Evolutionary conservation across 108 stramenopile species (phyloP), one percentile per base, ranked within the genome.

Genomic region (Craspedostauros australis): DNA sequence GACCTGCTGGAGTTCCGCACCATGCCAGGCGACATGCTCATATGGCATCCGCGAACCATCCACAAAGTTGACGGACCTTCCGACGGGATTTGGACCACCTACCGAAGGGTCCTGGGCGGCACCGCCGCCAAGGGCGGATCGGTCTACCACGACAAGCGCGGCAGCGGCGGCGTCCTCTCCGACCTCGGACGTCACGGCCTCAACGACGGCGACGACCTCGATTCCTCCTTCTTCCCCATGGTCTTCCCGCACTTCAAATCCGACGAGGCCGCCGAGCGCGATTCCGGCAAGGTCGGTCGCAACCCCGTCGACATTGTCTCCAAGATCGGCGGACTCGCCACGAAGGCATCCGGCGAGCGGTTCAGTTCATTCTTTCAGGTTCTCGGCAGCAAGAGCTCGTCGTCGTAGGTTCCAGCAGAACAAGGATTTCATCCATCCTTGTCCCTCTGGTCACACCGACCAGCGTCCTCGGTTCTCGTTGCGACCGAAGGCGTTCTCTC

Each of bases 41-140:
- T 94, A 23, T 94, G 93, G 93, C 93, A 94, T 67, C 88, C 93
- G n/a, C 47, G 73, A 30, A 91, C 88, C 22, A 88, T 94, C 70
- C 93, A 94, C 70, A 94, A 94, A 66, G 86, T 94, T 39, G 93
- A 94, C 70, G 93, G 93, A 32, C 88, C 93, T 7, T 51, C 64
- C 18, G 88, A 88, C 63, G 88, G 88, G 0, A 88, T 90, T 41
- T 94, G 93, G 93, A 83, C 82, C n/a, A 64, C 73, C 24, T 88
- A 88, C 50, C 75, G 93, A 49, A 77, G 93, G 11, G 93, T 94
- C 0, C 57, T 94, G 7, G 93, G 93, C 18, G 93, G 93, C 12
- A 94, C 93, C 16, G 88, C 65, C 18, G 88, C 88, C 21, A 86
- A 84, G 60, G 84, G 26, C 9, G 84, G 79, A 8, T 65, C 75